Percentiles rank a stretch among this genome's conserved stretches.
These are phyloP conservation scores for Gossypium arboreum DNA, from an alignment of 345 rosid genomes.

Conservation along the genomic window DNA sequence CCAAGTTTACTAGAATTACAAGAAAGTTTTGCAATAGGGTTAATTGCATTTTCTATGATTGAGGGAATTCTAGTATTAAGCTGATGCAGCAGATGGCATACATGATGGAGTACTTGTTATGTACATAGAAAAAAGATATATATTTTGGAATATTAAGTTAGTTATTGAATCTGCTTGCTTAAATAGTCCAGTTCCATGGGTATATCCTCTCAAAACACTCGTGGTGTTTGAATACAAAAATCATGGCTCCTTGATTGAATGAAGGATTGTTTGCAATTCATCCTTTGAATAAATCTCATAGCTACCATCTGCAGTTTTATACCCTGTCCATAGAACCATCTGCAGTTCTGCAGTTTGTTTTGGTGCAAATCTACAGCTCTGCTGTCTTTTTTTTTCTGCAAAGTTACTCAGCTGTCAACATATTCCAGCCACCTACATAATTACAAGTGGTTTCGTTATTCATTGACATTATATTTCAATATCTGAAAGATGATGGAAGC, in stretches of 20 bases:
- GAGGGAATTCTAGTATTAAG: slow-evolving; percentile 3
- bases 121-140: slow-evolving; percentile 2
- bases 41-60: background rate
- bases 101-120: background rate
- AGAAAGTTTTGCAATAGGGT: background rate
- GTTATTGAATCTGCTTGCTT: background rate
- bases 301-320: slow-evolving; percentile 1
- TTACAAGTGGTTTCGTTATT: slow-evolving; percentile 17
- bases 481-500: slow-evolving; percentile 28
- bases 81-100: background rate
- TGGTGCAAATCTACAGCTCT: slow-evolving; percentile 1
- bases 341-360: slow-evolving; percentile 3
- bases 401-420: background rate
- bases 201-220: slow-evolving; percentile 2
- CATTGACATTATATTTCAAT: slow-evolving; percentile 18
- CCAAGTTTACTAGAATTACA: background rate
- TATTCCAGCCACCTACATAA: background rate
- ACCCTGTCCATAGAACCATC: slow-evolving; percentile 6
- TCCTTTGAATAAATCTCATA: background rate
- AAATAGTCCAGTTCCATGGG: background rate
- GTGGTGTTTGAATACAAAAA: background rate
- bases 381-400: background rate
- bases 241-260: background rate
- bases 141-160: background rate
- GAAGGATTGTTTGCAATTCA: background rate